These are phyloP conservation scores for Catharanthus roseus DNA, from an alignment of 257 asterid genomes.

Conservation along the genomic window DNA sequence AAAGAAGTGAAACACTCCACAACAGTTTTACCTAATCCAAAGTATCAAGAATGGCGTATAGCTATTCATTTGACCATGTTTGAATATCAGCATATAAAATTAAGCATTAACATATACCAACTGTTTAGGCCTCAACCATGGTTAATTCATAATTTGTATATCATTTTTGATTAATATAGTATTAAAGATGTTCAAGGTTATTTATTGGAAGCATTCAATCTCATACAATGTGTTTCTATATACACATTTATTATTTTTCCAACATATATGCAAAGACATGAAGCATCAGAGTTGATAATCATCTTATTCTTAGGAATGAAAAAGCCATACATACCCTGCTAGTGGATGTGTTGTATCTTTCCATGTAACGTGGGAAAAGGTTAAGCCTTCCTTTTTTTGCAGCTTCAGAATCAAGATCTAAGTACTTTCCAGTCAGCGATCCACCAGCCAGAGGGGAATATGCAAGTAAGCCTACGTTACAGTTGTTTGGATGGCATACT, in stretches of 20 bases:
- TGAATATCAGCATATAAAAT: not conserved
- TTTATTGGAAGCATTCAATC: too few species aligned
- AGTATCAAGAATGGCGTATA: too few species aligned
- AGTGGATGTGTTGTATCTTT: constrained; percentile 70
- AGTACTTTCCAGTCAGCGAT: constrained; percentile 72
- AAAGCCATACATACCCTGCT: constrained; percentile 46
- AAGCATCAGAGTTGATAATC: not conserved
- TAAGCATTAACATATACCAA: not conserved
- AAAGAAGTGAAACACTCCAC: too few species aligned
- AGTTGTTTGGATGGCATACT: constrained; percentile 87
- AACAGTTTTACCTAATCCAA: too few species aligned
- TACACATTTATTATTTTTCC: not conserved
- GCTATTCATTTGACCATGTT: not conserved
- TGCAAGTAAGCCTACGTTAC: constrained; percentile 82
- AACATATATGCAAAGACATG: not conserved
- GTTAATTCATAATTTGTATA: not conserved
- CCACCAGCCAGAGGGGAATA: constrained; percentile 93
- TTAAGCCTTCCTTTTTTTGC: constrained; percentile 71
- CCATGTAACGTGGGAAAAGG: constrained; percentile 88
- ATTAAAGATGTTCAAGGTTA: too few species aligned
- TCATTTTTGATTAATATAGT: too few species aligned
- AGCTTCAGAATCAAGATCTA: constrained; percentile 62
- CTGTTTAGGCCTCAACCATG: not conserved
- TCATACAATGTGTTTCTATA: not conserved
- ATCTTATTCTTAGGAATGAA: not conserved